Evolutionary conservation across 2,329 filamentous ascomycete species (phyloP), one percentile per base, ranked within the genome.

Genomic region (Calcarisporium arbuscula): DNA sequence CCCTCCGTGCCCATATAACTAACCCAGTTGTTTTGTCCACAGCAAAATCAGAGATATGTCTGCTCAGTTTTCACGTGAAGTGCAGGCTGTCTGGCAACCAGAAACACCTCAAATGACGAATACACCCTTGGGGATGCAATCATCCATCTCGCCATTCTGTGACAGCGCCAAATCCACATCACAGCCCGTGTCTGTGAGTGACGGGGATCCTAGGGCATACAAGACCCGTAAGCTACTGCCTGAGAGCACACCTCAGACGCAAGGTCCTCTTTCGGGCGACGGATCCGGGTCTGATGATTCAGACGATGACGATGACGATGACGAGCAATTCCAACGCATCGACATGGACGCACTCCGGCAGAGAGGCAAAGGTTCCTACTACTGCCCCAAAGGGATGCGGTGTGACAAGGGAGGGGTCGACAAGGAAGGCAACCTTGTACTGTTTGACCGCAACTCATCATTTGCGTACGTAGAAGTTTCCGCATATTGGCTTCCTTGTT

Each of bases 341-440:
- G 53, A 63, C 37, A 61, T 64, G 57, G 56, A 61, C 4, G 54
- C 57, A 10, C 49, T 65, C 18, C 56, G 54, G 32, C 57, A 60
- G 32, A 52, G 61, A 38, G 61, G 61, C 9, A 65, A 64, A 36
- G 60, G 61, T 8, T 46, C 45, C 9, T 57, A 65, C 34, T 48
- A 47, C 19, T 65, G 61, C 35, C 60, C 60, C 9, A 49, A 61
- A 16, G 53, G 51, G 7, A 32, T 34, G 26, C 50, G 47, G 20
- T 65, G 61, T 33, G 57, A 58, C 35, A 65, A 65, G 41, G 61
- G 61, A 19, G 61, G 61, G 19, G 57, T 63, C 26, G 57, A 63
- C 35, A 58, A 56, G 31, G 49, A 58, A 12, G 61, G 61, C 8
- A 51, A 53, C 7, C 48, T 62, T 11, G 51, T 62, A 21, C 40